Percentiles rank a stretch among this genome's conserved stretches.
Conservation (phyloP, 176 grass and related monocot species). For the Oryza glumipatula region DNA sequence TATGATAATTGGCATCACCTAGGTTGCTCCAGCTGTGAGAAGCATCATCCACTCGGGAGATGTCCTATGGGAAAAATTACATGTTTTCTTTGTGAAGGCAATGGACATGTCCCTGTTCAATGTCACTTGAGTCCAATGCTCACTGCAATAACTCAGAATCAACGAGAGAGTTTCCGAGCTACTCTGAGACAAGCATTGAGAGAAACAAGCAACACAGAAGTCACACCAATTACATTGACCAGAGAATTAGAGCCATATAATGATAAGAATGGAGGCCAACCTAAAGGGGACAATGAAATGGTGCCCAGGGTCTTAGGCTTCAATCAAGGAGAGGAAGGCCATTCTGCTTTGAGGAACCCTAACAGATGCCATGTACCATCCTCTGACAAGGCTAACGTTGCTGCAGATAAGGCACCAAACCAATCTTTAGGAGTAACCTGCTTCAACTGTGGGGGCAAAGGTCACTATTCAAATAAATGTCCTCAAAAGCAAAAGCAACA, state of each 20-base stretch:
- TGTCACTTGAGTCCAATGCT: conserved; percentile 27
- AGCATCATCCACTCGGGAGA: conserved; percentile 15
- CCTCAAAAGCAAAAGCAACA: no score
- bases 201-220: neutral
- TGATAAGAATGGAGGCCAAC: neutral
- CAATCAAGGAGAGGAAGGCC: neutral
- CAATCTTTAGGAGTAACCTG: no score
- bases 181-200: neutral
- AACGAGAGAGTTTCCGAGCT: conserved; percentile 20
- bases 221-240: neutral
- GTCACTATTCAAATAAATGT: no score
- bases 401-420: no score
- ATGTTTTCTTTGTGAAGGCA: conserved; percentile 43
- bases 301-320: neutral
- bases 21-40: conserved; percentile 38
- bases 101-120: conserved; percentile 32
- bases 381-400: no score
- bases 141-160: conserved; percentile 25
- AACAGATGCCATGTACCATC: neutral
- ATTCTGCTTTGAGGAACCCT: neutral
- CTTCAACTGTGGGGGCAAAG: no score
- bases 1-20: conserved; percentile 16
- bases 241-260: conserved; percentile 17
- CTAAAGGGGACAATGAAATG: neutral
- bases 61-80: conserved; percentile 37